A percentile compares a stretch with the other conserved stretches of the same genome.
Evolutionary conservation across 78 protist species (phyloP).

Genomic region (Dictyostelium discoideum): dicty_2.7 NC_007091.3:3329501-3330000

Average conservation of each 20-base stretch:
- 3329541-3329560: background rate
- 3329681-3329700: background rate
- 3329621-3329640: background rate
- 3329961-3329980: background rate
- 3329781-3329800: background rate
- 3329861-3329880: background rate
- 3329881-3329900: background rate
- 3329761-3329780: background rate
- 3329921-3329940: background rate
- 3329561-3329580: background rate
- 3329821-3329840: background rate
- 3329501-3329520: background rate
- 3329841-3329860: background rate
- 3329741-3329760: background rate
- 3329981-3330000: background rate
- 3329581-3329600: background rate
- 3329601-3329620: background rate
- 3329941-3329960: background rate
- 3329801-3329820: background rate
- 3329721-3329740: background rate
- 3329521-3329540: background rate
- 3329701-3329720: background rate
- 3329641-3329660: background rate
- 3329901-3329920: background rate
- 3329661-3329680: background rate